A percentile compares a stretch with the other conserved stretches of the same genome.
Evolutionary conservation across 306 rosid species (phyloP).

Genomic region (Prunus persica): Prunus_persica_NCBIv2 NC_034015.1:20029501-20030000

Average conservation of each 20-base stretch:
- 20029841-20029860: slow-evolving; percentile 35
- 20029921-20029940: slow-evolving; percentile 60
- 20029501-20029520: slow-evolving; percentile 45
- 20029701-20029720: slow-evolving; percentile 59
- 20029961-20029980: slow-evolving; percentile 53
- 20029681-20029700: slow-evolving; percentile 68
- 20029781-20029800: slow-evolving; percentile 20
- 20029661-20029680: slow-evolving; percentile 49
- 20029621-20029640: slow-evolving; percentile 38
- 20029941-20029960: slow-evolving; percentile 59
- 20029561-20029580: slow-evolving; percentile 47
- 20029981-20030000: slow-evolving; percentile 23
- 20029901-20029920: slow-evolving; percentile 61
- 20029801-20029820: slow-evolving; percentile 19
- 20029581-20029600: slow-evolving; percentile 57
- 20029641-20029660: slow-evolving; percentile 45
- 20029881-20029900: slow-evolving; percentile 49
- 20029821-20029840: slow-evolving; percentile 31
- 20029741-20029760: slow-evolving; percentile 56
- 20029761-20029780: slow-evolving; percentile 48
- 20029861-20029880: slow-evolving; percentile 71
- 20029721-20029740: slow-evolving; percentile 64
- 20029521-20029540: slow-evolving; percentile 45
- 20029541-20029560: slow-evolving; percentile 60
- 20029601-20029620: slow-evolving; percentile 55